These are phyloP conservation scores for Sanghuangporus weigelae DNA, from an alignment of 1,284 basidiomycete species.

Conservation along the genomic window DNA sequence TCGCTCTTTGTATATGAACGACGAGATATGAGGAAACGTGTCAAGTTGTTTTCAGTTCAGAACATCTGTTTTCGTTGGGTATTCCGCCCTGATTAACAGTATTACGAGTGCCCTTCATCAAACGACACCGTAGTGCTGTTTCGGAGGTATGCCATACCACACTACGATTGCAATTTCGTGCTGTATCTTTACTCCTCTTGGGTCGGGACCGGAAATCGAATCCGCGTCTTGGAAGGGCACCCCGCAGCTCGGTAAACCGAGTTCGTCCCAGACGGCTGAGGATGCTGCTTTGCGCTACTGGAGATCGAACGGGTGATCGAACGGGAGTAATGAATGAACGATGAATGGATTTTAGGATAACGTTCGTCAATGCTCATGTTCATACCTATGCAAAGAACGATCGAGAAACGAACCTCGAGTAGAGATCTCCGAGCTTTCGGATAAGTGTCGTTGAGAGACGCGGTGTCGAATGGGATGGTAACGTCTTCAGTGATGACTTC, in stretches of 20 bases:
- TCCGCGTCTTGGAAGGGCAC: constrained; percentile 23
- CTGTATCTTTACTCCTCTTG: not conserved
- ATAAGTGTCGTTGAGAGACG: not conserved
- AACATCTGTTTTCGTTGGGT: no score
- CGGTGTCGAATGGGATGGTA: not conserved
- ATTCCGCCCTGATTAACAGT: no score
- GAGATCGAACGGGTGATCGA: constrained; percentile 18
- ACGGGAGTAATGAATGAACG: not conserved
- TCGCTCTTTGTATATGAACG: not conserved
- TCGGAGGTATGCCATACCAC: constrained; percentile 1
- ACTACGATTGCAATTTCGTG: constrained; percentile 8
- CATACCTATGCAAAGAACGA: not conserved
- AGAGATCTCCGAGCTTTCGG: constrained; percentile 3
- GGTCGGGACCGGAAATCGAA: constrained; percentile 17
- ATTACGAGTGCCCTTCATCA: not conserved
- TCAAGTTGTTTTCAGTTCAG: not conserved
- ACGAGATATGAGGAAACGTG: no score
- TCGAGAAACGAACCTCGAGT: constrained; percentile 9
- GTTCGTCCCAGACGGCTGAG: constrained; percentile 25
- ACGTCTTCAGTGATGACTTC: not conserved
- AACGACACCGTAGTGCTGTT: not conserved
- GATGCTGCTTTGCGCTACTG: constrained; percentile 29
- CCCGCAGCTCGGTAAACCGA: constrained; percentile 29
- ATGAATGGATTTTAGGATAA: not conserved
- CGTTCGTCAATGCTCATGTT: not conserved